These are phyloP conservation scores for Boechera retrofracta DNA, from an alignment of 345 rosid species.

Conservation along the genomic window DNA sequence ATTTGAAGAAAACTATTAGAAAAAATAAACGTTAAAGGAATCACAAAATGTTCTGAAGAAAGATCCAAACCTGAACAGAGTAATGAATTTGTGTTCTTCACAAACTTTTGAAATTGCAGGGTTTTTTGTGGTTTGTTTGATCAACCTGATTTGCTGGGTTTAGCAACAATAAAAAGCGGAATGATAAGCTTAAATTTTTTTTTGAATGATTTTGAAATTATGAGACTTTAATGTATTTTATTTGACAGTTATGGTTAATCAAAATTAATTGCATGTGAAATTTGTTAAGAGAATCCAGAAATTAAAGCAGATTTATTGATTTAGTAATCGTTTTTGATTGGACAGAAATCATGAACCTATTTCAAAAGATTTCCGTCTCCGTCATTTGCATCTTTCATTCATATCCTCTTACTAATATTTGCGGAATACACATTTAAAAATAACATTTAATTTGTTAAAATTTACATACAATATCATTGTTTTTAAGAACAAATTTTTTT, in stretches of 20 bases:
- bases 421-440: too few species aligned
- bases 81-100: constrained; percentile 10
- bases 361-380: not conserved
- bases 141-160: constrained; percentile 22
- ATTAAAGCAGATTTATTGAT: not conserved
- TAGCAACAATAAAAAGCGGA: constrained; percentile 10
- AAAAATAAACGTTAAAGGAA: not conserved
- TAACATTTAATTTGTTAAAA: too few species aligned
- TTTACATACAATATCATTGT: too few species aligned
- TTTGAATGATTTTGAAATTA: constrained; percentile 18
- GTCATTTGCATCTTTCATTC: not conserved
- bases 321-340: not conserved
- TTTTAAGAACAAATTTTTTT: too few species aligned
- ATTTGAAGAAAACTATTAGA: not conserved
- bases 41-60: not conserved
- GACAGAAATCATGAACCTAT: constrained; percentile 15
- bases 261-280: not conserved
- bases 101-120: not conserved
- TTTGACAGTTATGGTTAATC: not conserved
- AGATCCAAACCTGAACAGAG: constrained; percentile 11
- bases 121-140: not conserved
- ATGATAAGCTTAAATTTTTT: not conserved
- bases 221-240: not conserved
- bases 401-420: too few species aligned
- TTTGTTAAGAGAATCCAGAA: not conserved